Evolutionary conservation across 2,329 filamentous ascomycete species (phyloP), one percentile per base, ranked within the genome.

Genomic region (Rutstroemia sp.): DNA sequence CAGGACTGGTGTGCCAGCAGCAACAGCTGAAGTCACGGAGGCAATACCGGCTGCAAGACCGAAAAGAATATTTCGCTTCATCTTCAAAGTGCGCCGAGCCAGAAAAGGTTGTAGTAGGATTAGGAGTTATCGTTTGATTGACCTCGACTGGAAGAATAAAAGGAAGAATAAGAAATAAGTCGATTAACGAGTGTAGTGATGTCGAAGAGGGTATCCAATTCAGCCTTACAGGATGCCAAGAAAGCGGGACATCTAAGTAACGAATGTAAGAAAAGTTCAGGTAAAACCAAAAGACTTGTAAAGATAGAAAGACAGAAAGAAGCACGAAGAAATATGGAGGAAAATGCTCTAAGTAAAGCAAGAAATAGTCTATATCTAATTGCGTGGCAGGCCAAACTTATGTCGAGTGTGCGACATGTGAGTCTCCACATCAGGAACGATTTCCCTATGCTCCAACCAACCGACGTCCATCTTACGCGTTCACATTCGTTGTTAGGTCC

Each of bases 1-100:
- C 38, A 65, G 19, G 6, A 61, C 60, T 23, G 63, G 60, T 23
- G 59, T 60, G 8, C 61, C 63, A 30, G 37, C n/a, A 16, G 58
- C 60, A 30, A 56, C 46, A 58, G 56, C 56, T 19, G 27, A 49
- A 8, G 57, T 21, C 44, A 48, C n/a, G 5, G 54, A 51, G 27
- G 41, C 54, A 30, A 51, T 16, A 1, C 42, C 51, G 27, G 49
- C 49, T 16, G 56, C 19, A 19, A 58, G n/a, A 19, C 53, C 45
- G 19, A 49, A 48, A 10, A 30, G 4, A 3, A 19, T 48, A 17
- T 27, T 52, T 19, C 51, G 48, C 47, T 48, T 61, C 59, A 61
- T 61, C 4, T 49, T 53, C 45, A 16, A n/a, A 10, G 30, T 37
- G 8, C 23, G 37, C 8, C n/a, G 3, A n/a, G 6, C 12, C 7